Evolutionary conservation across 2,329 filamentous ascomycete species (phyloP), one percentile per base, ranked within the genome.

Genomic region (Emmonsia crescens): DNA sequence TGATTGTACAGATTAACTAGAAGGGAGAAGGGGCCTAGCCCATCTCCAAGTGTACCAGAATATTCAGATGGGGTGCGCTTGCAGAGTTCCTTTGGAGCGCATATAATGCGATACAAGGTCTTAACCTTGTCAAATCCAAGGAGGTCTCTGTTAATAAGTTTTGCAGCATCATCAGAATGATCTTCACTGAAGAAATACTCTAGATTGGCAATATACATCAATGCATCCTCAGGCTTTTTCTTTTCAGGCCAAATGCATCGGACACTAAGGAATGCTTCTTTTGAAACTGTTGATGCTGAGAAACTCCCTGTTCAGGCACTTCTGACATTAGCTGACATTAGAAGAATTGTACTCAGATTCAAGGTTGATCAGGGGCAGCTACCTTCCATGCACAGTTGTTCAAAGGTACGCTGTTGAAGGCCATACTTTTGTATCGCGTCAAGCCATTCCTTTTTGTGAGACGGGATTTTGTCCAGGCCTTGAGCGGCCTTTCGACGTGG

Each of bases 241-340:
- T 63, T 60, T 60, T 62, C 27, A 8, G 60, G 64, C 62, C 62
- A 64, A 60, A 65, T 60, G 42, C 60, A 61, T 48, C 55, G 58
- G 33, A 64, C 29, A 29, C 58, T 65, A 33, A 65, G 56, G 27
- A 64, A 64, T 59, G 62, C 64, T 55, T 65, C 64, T 51, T 62
- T 65, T 62, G 60, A 27, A 57, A 60, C 64, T 10, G 60, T 60
- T 8, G 60, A 65, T 38, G 64, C 62, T 21, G 62, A 65, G 59
- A 64, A 65, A 42, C 31, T 36, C 10, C 63, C 63, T 65, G 59
- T 62, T 38, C 27, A 29, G 42, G 42, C 40, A 40, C 40, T 61
- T n/a, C 12, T 3, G n/a, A 46, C 27, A 57, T 61, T 40, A 61
- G 60, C 57, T 40, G 33, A 38, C 4, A n/a, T n/a, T n/a, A n/a